Evolutionary conservation across 805 yeast species (phyloP).

Genomic region (Wickerhamomyces strasburgensis): DNA sequence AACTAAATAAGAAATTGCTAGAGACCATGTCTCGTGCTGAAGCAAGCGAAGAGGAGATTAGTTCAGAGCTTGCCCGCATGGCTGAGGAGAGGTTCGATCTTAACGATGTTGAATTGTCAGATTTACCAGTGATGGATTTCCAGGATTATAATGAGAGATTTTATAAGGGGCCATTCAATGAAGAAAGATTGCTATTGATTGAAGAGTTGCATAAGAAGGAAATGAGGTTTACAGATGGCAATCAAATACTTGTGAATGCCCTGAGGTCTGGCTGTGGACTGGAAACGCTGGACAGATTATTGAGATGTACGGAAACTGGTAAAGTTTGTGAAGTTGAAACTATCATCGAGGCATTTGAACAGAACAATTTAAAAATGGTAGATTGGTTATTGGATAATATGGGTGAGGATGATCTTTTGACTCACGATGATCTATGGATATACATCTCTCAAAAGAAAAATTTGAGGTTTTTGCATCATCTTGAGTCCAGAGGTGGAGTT

Average conservation of each 20-base stretch:
- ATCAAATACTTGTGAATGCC: slow-evolving; percentile 5
- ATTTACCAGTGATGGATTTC: slow-evolving; percentile 7
- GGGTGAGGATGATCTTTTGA: slow-evolving; percentile 5
- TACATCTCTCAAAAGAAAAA: slow-evolving; percentile 7
- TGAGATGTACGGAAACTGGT: slow-evolving; percentile 8
- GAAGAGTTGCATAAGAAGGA: slow-evolving; percentile 6
- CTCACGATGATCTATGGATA: slow-evolving; percentile 20
- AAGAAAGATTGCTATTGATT: slow-evolving; percentile 3
- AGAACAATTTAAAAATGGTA: slow-evolving; percentile 6
- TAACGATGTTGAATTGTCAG: slow-evolving; percentile 12
- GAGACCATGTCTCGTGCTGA: slow-evolving; percentile 11
- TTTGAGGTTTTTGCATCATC: slow-evolving; percentile 8
- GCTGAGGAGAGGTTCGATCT: slow-evolving; percentile 13
- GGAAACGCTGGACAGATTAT: background rate
- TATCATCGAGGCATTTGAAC: slow-evolving; percentile 15
- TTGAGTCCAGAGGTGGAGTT: slow-evolving; percentile 19
- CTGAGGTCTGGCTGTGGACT: slow-evolving; percentile 2
- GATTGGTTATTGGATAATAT: slow-evolving; percentile 18
- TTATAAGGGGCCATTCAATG: slow-evolving; percentile 12
- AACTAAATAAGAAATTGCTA: slow-evolving; percentile 14
- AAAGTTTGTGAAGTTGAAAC: slow-evolving; percentile 9
- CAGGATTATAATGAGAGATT: slow-evolving; percentile 17
- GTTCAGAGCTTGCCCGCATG: slow-evolving; percentile 16
- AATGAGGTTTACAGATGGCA: slow-evolving; percentile 10
- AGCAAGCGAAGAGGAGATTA: slow-evolving; percentile 12